Evolutionary conservation across 768 basidiomycete genomes (phyloP), one percentile per base, ranked within the genome.

Genomic region (Boletus sp.): DNA sequence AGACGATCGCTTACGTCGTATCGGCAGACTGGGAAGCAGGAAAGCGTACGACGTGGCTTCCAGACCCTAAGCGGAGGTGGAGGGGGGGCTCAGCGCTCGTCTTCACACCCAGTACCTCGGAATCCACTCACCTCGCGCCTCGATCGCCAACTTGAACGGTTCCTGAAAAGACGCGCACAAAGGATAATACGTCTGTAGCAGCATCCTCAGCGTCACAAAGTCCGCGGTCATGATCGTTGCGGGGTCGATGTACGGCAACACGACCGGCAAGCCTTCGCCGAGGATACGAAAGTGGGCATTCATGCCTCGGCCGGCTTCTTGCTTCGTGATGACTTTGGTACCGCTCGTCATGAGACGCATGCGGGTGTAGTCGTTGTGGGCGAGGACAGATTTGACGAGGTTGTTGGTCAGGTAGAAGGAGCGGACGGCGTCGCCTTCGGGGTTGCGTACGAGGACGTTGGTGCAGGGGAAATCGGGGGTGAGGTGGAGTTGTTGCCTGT

Each of bases 311-410:
- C 79, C 83, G 2, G 82, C 83, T 55, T 96, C 95, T 69, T 98
- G 95, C 65, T 92, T 90, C 7, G 84, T 82, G 70, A 98, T 89
- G 13, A 93, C 85, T 70, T 97, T 96, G 38, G 94, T 93, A 19
- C 97, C 97, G n/a, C 90, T 88, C 14, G 90, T 85, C 63, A 94
- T 86, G 49, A 99, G 83, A 2, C 97, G 85, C 51, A 98, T 79
- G 27, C 87, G 84, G 29, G 82, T 80, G 68, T 87, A 95, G 66
- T 92, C 85, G 67, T 98, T 99, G 66, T 85, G 75, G 49, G 76
- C 64, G 53, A 98, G 79, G 56, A 98, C 77, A n/a, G 77, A 72
- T 70, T 90, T 92, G 66, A 96, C 88, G 61, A 90, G 75, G 61
- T 85, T 82, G 65, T 95, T 97, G 52, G 87, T 84, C 55, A 98